Evolutionary conservation across 257 asterid species (phyloP).

Genomic region (Solanum etuberosum): DNA sequence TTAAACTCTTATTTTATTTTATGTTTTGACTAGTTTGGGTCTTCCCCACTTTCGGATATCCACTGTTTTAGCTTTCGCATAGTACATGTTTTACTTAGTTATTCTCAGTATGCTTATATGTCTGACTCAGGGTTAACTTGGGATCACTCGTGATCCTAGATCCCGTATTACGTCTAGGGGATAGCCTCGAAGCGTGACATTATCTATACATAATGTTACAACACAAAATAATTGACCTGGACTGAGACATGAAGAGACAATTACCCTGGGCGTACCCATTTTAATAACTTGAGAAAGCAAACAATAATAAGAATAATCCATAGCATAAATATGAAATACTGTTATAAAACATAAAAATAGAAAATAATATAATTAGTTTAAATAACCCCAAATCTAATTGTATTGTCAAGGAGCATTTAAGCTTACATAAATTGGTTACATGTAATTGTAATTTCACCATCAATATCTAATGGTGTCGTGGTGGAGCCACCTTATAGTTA

Average conservation of each 20-base stretch:
- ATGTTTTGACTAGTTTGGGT: no score
- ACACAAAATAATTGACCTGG: not conserved
- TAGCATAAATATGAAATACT: not conserved
- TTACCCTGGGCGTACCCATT: not conserved
- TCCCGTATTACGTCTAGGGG: not conserved
- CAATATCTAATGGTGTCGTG: no score
- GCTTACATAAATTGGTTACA: no score
- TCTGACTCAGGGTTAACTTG: not conserved
- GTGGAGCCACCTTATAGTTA: no score
- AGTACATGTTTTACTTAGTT: not conserved
- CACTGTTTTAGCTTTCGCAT: not conserved
- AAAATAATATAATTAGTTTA: not conserved
- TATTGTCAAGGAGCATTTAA: no score
- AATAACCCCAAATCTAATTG: no score
- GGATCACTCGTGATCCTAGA: not conserved
- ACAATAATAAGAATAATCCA: not conserved
- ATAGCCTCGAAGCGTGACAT: not conserved
- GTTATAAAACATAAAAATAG: not conserved
- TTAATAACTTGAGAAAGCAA: not conserved
- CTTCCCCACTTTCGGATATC: not conserved
- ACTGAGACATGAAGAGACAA: not conserved
- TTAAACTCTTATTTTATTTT: no score
- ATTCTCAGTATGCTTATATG: no score
- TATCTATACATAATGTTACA: not conserved
- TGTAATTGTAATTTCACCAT: no score